These are phyloP conservation scores for Flaveria bidentis DNA, from an alignment of 129 eudicot genomes.

Conservation along the genomic window DNA sequence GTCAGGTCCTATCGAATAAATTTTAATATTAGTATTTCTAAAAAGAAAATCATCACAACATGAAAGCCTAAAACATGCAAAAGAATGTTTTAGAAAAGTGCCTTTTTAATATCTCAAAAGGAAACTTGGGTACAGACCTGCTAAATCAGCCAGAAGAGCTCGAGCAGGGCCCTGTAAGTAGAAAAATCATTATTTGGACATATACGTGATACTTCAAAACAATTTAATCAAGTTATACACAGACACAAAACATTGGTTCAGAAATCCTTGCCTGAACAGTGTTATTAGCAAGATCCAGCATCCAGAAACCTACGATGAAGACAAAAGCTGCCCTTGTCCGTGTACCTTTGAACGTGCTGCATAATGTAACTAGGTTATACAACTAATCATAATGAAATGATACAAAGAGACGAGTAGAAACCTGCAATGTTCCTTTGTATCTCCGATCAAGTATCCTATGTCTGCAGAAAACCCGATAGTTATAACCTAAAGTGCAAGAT, in stretches of 20 bases:
- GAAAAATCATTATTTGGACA: conserved; percentile 20
- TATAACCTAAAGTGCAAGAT: conserved; percentile 68
- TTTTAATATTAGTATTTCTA: conserved; percentile 22
- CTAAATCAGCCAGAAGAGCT: conserved; percentile 94
- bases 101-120: neutral
- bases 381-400: neutral
- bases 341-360: conserved; percentile 93
- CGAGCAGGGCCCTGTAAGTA: conserved; percentile 88
- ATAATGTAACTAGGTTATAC: conserved; percentile 18
- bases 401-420: conserved; percentile 23
- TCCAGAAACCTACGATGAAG: conserved; percentile 90
- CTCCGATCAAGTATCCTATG: conserved; percentile 90
- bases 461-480: conserved; percentile 95
- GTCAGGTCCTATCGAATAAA: conserved; percentile 62
- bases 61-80: neutral
- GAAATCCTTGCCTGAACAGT: conserved; percentile 72
- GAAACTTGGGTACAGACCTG: conserved; percentile 49
- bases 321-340: conserved; percentile 86
- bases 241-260: neutral
- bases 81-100: neutral
- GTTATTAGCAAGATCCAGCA: conserved; percentile 96
- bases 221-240: neutral
- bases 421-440: conserved; percentile 95
- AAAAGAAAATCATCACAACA: conserved; percentile 7
- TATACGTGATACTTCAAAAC: conserved; percentile 1